Base-by-base conservation (phyloP, 208 protist species). In the Crithidia sp. region DNA sequence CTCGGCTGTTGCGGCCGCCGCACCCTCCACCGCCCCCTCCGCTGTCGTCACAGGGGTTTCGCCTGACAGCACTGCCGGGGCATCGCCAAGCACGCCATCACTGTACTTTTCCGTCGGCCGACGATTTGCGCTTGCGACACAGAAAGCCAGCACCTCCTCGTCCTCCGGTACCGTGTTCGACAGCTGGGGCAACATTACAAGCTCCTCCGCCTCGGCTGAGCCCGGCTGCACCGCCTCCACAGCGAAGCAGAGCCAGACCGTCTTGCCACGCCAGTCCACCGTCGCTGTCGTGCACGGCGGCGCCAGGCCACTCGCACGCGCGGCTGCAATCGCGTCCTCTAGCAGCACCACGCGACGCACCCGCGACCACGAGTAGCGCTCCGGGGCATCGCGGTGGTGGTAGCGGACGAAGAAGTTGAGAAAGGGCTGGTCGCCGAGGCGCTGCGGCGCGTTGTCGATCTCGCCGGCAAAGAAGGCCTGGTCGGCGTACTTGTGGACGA, bases 391-490 rank as follows among this genome's bases (percentile, higher is more conserved):
- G 52, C 73, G 71, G 61, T 78, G 74, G 50, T 86, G 86, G 52
- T 90, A 94, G 53, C 89, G 89, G 12, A 88, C 80, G 66, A 89
- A 94, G 69, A 88, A 94, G 37, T 85, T 87, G 7, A 90, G 71
- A 57, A 82, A 79, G 7, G 84, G 60, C 64, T 79, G 77, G 28
- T 84, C 74, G 52, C 71, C 64, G 12, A 87, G 47, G 39, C 60
- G 71, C 12, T 53, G 28, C 50, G 66, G 66, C 17, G 77, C 79
- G 5, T 67, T 28, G 74, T 88, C 91, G n/a, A 94, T 17, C 49
- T 78, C 79, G n/a, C 57, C 72, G 43, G 67, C 71, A 62, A 94
- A 94, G 73, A 86, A 87, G 7, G 83, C 79, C 36, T 76, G 65
- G 52, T 89, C 86, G 39, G 77, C 85, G 70, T 94, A 84, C 57